A percentile compares a stretch with the other conserved stretches of the same genome.
phyloP scores from a whole-genome alignment of 148 eudicot species.

The Heliamphora exappendiculata region DNA sequence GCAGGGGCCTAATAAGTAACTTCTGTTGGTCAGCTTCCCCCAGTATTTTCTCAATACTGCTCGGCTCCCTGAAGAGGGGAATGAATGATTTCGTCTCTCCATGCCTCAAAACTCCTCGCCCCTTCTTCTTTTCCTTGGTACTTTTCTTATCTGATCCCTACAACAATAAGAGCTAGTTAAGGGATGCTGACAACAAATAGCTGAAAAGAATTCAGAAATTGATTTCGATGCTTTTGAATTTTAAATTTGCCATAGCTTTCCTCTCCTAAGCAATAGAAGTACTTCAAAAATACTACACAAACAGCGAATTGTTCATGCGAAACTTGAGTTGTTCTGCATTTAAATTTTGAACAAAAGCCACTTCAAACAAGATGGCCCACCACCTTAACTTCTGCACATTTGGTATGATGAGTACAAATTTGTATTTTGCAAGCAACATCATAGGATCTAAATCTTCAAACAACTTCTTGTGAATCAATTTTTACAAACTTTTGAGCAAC shows the following conservation, averaged over 20 bases:
- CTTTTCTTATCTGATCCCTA: slow-evolving; percentile 69
- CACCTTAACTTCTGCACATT: background rate
- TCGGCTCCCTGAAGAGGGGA: slow-evolving; percentile 74
- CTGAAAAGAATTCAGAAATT: background rate
- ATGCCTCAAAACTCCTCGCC: slow-evolving; percentile 46
- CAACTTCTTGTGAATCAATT: background rate
- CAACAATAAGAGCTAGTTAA: slow-evolving; percentile 1
- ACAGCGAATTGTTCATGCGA: background rate
- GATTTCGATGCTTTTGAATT: background rate
- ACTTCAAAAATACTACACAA: background rate
- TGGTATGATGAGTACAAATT: background rate
- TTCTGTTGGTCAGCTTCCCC: slow-evolving; percentile 65
- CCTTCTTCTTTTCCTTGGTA: slow-evolving; percentile 70
- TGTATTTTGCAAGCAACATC: background rate
- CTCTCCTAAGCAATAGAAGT: background rate
- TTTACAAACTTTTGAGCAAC: background rate
- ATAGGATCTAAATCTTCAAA: background rate
- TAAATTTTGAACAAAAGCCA: background rate
- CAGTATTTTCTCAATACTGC: slow-evolving; percentile 89
- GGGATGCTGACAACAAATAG: background rate
- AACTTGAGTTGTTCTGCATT: background rate
- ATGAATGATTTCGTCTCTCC: slow-evolving; percentile 70
- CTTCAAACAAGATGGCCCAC: background rate
- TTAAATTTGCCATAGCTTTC: background rate
- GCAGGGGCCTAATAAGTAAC: slow-evolving; percentile 33